Base-by-base conservation (phyloP, 495 filamentous ascomycete genomes). In the Eremomyces bilateralis region DNA sequence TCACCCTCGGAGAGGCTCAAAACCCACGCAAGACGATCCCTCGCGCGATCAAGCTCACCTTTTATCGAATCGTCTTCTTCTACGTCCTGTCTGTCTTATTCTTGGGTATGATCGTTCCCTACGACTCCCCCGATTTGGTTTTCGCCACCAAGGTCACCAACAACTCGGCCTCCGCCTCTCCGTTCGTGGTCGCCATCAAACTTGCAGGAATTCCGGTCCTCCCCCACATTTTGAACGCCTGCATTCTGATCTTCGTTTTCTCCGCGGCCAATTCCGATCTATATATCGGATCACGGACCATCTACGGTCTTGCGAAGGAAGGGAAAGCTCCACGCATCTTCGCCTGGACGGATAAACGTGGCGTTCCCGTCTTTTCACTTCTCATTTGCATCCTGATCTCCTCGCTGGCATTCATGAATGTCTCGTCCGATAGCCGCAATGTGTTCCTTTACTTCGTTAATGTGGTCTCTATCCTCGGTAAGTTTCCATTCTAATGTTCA, bases 361-460 rank as follows among this genome's bases (percentile, higher is more conserved):
- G 83, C 33, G 79, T 90, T 2, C 83, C 83, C 3, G 57, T 78
- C 35, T 67, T 62, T 30, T 67, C 80, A 1, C 68, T 93, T 10
- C 60, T 46, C 0, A 44, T 72, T 0, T 73, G 68, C 8, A 57
- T 74, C 2, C 3, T 61, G 0, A 69, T 90, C 47, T 65, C 64
- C 17, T 60, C 74, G 1, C 62, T 90, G 4, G 80, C 76, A 4
- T 85, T 71, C 57, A 67, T 91, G 61, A 84, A 80, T 50, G 75
- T 81, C 0, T 62, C 64, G 35, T 68, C 62, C 41, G 67, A 69
- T 43, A 70, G 77, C 0, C 62, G 62, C 35, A 60, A 52, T 0
- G 77, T 91, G 2, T 91, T 91, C 52, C 62, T 57, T 16, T 88
- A 85, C 62, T 88, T 93, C 40, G 74, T 88, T 41, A 81, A 84